phyloP scores from a whole-genome alignment of 2,329 filamentous ascomycete genomes.

The Ophiocordyceps sinensis region DNA sequence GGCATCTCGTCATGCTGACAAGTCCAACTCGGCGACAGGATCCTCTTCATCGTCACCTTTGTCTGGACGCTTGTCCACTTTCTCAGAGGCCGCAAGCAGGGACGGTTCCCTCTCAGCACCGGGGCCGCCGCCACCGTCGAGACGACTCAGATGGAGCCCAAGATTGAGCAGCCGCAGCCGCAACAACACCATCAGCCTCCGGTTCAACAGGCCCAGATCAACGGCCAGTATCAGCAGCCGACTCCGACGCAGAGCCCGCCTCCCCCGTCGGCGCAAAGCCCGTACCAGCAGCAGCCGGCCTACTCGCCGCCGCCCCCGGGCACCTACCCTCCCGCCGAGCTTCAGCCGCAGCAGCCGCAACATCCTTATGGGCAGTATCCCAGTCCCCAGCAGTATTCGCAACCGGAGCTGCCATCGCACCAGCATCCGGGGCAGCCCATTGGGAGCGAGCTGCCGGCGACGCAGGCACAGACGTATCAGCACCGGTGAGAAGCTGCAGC shows the following conservation, averaged over 20 bases:
- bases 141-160: conserved; percentile 17
- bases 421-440: too few species aligned
- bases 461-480: background rate
- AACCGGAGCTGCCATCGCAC: conserved; percentile 8
- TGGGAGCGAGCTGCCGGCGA: conserved; percentile 1
- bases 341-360: conserved; percentile 9
- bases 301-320: conserved; percentile 10
- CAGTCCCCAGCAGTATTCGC: conserved; percentile 7
- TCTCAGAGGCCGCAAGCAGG: conserved; percentile 21
- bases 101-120: conserved; percentile 15
- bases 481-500: too few species aligned
- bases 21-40: conserved; percentile 8
- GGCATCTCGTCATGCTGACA: background rate
- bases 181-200: conserved; percentile 7
- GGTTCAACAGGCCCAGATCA: too few species aligned
- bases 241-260: background rate
- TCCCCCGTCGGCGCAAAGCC: conserved; percentile 10
- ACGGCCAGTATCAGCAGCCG: too few species aligned
- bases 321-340: conserved; percentile 8
- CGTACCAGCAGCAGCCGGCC: conserved; percentile 13
- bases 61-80: conserved; percentile 20
- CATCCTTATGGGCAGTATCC: conserved; percentile 4
- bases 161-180: conserved; percentile 12
- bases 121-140: conserved; percentile 4
- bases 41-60: conserved; percentile 24